Conservation (phyloP, 345 rosid species). For the Gossypium mustelinum region DNA sequence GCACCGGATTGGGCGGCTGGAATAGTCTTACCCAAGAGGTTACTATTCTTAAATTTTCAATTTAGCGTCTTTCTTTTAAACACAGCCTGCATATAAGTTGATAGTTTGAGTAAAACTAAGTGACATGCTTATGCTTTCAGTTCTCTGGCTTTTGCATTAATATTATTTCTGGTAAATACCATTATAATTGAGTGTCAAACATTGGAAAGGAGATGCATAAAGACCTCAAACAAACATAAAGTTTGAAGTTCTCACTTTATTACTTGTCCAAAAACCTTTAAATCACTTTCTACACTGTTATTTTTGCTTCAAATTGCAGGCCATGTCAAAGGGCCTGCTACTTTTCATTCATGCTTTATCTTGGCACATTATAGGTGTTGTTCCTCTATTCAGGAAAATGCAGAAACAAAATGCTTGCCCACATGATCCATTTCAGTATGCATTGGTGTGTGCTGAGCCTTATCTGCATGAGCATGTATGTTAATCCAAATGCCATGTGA, state of each 20-base stretch:
- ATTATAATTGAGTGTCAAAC: background rate
- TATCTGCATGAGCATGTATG: background rate
- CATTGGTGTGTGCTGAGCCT: background rate
- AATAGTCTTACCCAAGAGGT: slow-evolving; percentile 86
- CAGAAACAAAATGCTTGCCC: too few relatives aligned
- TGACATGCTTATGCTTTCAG: slow-evolving; percentile 15
- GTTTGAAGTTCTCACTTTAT: background rate
- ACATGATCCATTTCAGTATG: background rate
- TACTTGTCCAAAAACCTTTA: background rate
- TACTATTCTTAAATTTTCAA: slow-evolving; percentile 11
- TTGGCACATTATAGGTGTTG: background rate
- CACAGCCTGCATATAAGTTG: slow-evolving; percentile 4
- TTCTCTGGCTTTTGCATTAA: background rate
- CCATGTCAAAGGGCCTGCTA: background rate
- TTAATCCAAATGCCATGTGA: background rate
- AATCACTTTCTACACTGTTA: too few relatives aligned
- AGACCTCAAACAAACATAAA: background rate
- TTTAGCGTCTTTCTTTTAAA: slow-evolving; percentile 4
- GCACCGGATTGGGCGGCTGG: slow-evolving; percentile 70
- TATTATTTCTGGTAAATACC: background rate
- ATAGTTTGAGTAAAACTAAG: background rate
- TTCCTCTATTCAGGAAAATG: slow-evolving; percentile 5
- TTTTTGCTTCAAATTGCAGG: too few relatives aligned
- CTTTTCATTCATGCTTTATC: background rate
- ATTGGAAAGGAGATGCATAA: background rate